These are phyloP conservation scores for Drechslerella coelobrocha DNA, from an alignment of 2,329 filamentous ascomycete genomes.

Conservation along the genomic window DNA sequence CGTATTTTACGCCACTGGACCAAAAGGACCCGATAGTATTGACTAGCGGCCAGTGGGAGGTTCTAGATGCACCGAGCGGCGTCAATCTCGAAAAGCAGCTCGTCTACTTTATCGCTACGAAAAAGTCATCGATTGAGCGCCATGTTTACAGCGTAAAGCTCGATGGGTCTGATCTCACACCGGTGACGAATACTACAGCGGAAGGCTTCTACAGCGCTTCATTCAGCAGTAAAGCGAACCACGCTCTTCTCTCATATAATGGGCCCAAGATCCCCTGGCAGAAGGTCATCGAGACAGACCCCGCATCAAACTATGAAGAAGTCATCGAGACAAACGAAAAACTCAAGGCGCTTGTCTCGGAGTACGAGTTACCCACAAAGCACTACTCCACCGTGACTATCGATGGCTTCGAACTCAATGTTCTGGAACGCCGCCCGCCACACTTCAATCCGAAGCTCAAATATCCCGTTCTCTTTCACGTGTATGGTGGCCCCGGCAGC, in stretches of 20 bases:
- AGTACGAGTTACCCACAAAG: constrained; percentile 81
- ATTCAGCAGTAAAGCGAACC: constrained; percentile 83
- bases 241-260: constrained; percentile 80
- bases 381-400: constrained; percentile 85
- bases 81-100: constrained; percentile 84
- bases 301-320: constrained; percentile 66
- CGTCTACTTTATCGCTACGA: constrained; percentile 88
- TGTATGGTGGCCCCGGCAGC: constrained; percentile 94
- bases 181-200: constrained; percentile 75
- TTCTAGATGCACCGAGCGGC: constrained; percentile 81
- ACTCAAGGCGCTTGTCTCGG: constrained; percentile 72
- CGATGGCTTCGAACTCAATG: constrained; percentile 74
- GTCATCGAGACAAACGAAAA: constrained; percentile 78
- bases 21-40: constrained; percentile 81
- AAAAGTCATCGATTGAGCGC: constrained; percentile 84
- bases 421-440: constrained; percentile 84
- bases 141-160: constrained; percentile 90
- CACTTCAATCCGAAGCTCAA: constrained; percentile 83
- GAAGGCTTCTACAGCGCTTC: constrained; percentile 82
- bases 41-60: constrained; percentile 90
- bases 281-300: constrained; percentile 81
- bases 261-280: constrained; percentile 91
- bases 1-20: constrained; percentile 89
- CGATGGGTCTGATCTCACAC: constrained; percentile 74
- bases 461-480: constrained; percentile 92